Percentiles rank a stretch among this genome's conserved stretches.
Evolutionary conservation across 441 rosid genomes (phyloP).

Genomic region (Gossypium lobatum): DNA sequence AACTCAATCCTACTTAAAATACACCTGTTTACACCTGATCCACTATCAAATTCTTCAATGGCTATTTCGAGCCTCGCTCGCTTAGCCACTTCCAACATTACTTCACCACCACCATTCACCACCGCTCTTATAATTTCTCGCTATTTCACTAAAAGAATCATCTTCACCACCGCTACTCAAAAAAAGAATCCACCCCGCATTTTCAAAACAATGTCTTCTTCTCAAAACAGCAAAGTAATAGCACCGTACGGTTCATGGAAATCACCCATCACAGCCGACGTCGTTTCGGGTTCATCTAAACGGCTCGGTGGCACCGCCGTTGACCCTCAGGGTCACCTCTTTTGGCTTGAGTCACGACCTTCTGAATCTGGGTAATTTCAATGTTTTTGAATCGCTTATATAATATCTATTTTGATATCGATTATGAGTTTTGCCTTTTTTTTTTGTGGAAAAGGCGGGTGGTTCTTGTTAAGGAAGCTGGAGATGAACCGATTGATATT

Average conservation of each 20-base stretch:
- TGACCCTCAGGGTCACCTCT: conserved; percentile 62
- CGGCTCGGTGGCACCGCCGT: conserved; percentile 73
- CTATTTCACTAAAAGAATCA: conserved; percentile 13
- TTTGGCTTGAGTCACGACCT: conserved; percentile 90
- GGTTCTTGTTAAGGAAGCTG: conserved; percentile 65
- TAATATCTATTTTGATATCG: neutral
- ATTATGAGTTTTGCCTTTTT: neutral
- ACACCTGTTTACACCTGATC: neutral
- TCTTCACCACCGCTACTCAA: conserved; percentile 12
- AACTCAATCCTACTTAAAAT: neutral
- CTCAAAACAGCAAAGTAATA: conserved; percentile 27
- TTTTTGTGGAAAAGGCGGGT: conserved; percentile 36
- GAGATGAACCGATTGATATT: conserved; percentile 52
- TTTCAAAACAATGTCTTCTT: neutral
- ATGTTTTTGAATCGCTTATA: neutral
- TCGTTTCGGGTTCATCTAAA: conserved; percentile 79
- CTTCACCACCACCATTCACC: neutral
- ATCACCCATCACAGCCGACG: conserved; percentile 90
- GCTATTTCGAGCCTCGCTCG: conserved; percentile 29
- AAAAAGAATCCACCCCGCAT: neutral
- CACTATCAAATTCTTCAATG: conserved; percentile 2
- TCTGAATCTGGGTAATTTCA: conserved; percentile 59
- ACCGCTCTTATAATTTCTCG: conserved; percentile 17
- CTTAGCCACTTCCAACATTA: conserved; percentile 17
- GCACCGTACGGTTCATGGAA: conserved; percentile 94